These are phyloP conservation scores for Xylaria flabelliformis DNA, from an alignment of 495 filamentous ascomycete species.

Conservation along the genomic window DNA sequence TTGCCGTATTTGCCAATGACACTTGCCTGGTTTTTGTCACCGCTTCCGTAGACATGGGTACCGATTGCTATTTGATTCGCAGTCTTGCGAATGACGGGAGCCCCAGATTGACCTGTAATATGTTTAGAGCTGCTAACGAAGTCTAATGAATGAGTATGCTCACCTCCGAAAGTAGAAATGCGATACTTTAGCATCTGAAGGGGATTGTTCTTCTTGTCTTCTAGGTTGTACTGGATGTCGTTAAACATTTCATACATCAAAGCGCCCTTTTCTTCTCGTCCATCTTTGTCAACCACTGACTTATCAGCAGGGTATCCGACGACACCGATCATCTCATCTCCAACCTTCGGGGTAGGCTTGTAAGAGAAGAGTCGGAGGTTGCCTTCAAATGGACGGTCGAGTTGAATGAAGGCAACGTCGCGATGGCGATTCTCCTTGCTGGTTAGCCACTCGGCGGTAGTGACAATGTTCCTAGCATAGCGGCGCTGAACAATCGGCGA, in stretches of 20 bases:
- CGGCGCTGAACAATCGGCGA: conserved; percentile 44
- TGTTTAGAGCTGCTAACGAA: conserved; percentile 9
- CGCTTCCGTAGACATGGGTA: conserved; percentile 44
- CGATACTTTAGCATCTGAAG: conserved; percentile 46
- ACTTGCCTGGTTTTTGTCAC: conserved; percentile 41
- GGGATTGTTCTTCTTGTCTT: conserved; percentile 21
- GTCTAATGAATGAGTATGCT: conserved; percentile 20
- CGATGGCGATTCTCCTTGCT: conserved; percentile 34
- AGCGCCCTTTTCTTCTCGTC: conserved; percentile 45
- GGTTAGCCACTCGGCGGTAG: conserved; percentile 45
- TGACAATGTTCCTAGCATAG: conserved; percentile 40
- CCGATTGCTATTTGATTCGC: conserved; percentile 35
- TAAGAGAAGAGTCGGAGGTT: conserved; percentile 40
- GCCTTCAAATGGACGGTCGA: conserved; percentile 46
- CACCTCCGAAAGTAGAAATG: conserved; percentile 47
- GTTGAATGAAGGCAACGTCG: conserved; percentile 49
- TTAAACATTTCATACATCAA: conserved; percentile 49
- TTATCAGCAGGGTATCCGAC: conserved; percentile 52
- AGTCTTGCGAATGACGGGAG: conserved; percentile 43
- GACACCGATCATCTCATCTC: conserved; percentile 41
- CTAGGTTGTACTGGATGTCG: conserved; percentile 35
- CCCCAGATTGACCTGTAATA: conserved; percentile 42
- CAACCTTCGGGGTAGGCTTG: conserved; percentile 40
- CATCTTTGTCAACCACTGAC: conserved; percentile 18
- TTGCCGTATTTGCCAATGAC: conserved; percentile 43